Percentiles rank a stretch among this genome's conserved stretches.
These are phyloP conservation scores for Schizochytrium sp. DNA, from an alignment of 108 stramenopile genomes.

Conservation along the genomic window DNA sequence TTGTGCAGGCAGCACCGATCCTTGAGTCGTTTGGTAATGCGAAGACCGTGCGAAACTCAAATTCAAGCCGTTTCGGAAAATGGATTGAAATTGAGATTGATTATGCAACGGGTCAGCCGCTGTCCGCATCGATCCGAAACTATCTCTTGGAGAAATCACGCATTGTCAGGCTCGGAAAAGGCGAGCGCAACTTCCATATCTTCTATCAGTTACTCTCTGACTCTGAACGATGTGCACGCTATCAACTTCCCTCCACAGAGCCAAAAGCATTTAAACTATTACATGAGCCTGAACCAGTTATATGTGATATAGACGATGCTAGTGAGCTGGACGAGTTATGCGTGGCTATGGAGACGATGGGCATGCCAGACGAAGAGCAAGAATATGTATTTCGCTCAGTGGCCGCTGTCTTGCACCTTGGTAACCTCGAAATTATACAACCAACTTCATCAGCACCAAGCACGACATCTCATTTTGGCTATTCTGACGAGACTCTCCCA, in stretches of 20 bases:
- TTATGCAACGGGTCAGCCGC: constrained; percentile 64
- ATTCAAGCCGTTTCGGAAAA: constrained; percentile 99
- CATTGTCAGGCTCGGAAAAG: constrained; percentile 74
- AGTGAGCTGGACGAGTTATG: neutral
- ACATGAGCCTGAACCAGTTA: neutral
- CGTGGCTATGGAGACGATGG: neutral
- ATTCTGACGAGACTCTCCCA: neutral
- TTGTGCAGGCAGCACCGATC: constrained; percentile 94
- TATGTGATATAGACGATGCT: constrained; percentile 32
- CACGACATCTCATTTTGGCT: neutral
- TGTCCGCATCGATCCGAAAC: constrained; percentile 68
- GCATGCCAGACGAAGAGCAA: neutral
- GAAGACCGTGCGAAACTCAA: constrained; percentile 97
- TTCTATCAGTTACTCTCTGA: constrained; percentile 83
- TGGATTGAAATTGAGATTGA: constrained; percentile 85
- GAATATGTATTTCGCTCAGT: constrained; percentile 7
- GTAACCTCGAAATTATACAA: neutral
- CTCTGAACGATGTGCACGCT: constrained; percentile 47
- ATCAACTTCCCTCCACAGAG: neutral
- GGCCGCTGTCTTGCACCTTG: constrained; percentile 28
- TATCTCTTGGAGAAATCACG: constrained; percentile 79
- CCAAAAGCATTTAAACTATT: neutral
- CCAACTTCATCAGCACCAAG: neutral
- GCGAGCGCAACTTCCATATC: constrained; percentile 80
- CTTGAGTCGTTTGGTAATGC: constrained; percentile 99